Evolutionary conservation across 2,329 filamentous ascomycete species (phyloP).

Genomic region (Pseudogymnoascus sp.): DNA sequence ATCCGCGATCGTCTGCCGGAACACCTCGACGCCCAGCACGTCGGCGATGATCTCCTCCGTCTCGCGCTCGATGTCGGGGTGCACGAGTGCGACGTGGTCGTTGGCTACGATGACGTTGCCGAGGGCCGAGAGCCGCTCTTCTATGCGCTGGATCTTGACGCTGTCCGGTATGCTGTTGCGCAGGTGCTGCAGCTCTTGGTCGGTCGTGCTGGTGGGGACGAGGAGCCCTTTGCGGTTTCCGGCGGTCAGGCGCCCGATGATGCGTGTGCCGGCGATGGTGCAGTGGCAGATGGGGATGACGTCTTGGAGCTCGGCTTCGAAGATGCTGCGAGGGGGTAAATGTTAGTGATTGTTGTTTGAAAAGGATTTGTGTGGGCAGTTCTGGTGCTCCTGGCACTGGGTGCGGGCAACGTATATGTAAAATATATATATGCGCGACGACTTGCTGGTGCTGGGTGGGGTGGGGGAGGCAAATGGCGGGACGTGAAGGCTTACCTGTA

Average conservation of each 20-base stretch:
- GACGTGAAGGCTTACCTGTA: constrained; percentile 55
- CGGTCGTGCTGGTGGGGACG: constrained; percentile 89
- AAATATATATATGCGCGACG: background rate
- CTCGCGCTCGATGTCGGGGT: constrained; percentile 94
- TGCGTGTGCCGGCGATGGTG: constrained; percentile 92
- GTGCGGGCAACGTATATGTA: no score
- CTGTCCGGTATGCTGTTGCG: constrained; percentile 87
- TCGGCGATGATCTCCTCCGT: constrained; percentile 98
- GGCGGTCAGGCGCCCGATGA: constrained; percentile 89
- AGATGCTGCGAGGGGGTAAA: constrained; percentile 55
- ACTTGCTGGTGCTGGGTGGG: background rate
- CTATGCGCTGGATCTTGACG: constrained; percentile 89
- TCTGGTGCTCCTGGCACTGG: no score
- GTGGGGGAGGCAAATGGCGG: background rate
- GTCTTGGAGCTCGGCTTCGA: constrained; percentile 96
- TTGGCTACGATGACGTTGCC: constrained; percentile 96
- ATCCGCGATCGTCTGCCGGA: constrained; percentile 90
- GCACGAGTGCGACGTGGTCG: constrained; percentile 92
- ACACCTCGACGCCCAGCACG: constrained; percentile 80
- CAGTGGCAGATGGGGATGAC: constrained; percentile 94
- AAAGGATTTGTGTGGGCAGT: no score
- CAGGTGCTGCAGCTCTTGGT: constrained; percentile 96
- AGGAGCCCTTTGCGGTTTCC: constrained; percentile 96
- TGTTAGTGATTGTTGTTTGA: no score
- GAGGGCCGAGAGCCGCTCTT: constrained; percentile 89